phyloP scores from a whole-genome alignment of 441 rosid species.

The Eutrema salsugineum region DNA sequence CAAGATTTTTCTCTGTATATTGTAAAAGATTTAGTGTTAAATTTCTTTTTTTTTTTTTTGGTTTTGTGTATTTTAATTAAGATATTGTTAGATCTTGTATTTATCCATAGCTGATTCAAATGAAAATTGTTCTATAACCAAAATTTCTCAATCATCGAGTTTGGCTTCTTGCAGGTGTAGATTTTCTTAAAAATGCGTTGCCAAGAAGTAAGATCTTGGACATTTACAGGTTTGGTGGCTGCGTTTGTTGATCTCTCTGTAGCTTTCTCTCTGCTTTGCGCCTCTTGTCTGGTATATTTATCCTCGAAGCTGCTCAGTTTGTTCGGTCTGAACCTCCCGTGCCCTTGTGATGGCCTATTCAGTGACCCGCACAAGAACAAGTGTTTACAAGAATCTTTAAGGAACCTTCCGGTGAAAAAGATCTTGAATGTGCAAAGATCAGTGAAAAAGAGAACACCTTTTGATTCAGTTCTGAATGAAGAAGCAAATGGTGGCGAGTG shows the following conservation, averaged over 20 bases:
- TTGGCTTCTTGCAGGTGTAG: conserved; percentile 1
- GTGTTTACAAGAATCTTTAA: conserved; percentile 52
- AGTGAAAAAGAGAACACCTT: conserved; percentile 49
- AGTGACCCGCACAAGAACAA: conserved; percentile 30
- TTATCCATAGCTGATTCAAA: background rate
- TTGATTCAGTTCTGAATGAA: conserved; percentile 34
- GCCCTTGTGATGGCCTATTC: conserved; percentile 65
- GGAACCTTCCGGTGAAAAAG: conserved; percentile 37
- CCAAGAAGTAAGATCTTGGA: conserved; percentile 55
- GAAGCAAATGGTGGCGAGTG: background rate
- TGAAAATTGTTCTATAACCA: background rate
- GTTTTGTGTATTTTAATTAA: background rate
- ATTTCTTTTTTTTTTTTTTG: background rate
- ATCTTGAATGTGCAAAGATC: conserved; percentile 46
- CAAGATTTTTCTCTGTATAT: background rate
- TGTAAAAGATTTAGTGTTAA: background rate
- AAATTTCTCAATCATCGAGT: background rate
- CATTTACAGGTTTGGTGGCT: conserved; percentile 59
- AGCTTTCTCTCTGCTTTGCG: conserved; percentile 52
- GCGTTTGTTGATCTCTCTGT: conserved; percentile 70
- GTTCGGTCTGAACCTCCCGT: conserved; percentile 58
- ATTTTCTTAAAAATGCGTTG: conserved; percentile 35
- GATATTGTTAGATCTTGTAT: conserved; percentile 1
- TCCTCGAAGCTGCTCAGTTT: conserved; percentile 55
- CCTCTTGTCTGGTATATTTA: conserved; percentile 49